Evolutionary conservation across 139 green algal species (phyloP).

Genomic region (Auxenochlorella pyrenoidosa): DNA sequence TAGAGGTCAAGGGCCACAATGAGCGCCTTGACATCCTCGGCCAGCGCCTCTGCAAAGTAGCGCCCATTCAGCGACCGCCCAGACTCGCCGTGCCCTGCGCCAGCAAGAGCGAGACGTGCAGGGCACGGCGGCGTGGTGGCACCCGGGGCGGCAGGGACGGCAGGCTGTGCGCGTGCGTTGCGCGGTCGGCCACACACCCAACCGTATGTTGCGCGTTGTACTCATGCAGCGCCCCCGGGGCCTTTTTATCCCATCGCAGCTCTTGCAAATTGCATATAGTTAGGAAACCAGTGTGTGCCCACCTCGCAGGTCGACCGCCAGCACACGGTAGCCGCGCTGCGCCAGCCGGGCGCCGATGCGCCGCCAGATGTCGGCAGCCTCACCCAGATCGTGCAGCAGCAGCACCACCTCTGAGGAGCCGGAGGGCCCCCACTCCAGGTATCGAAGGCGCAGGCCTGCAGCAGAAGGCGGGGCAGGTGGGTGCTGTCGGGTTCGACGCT

Average conservation of each 20-base stretch:
- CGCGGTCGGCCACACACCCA: no score
- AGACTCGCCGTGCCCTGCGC: constrained; percentile 37
- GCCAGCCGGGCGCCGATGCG: constrained; percentile 31
- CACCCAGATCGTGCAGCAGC: constrained; percentile 50
- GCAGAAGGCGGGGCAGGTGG: no score
- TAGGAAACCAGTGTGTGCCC: no score
- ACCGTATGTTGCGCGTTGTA: not conserved
- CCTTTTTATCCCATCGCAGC: no score
- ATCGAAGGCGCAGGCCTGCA: constrained; percentile 49
- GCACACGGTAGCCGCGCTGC: constrained; percentile 36
- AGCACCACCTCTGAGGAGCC: constrained; percentile 41
- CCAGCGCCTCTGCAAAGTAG: constrained; percentile 26
- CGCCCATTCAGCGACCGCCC: not conserved
- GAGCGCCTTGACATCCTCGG: constrained; percentile 52
- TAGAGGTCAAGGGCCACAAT: constrained; percentile 63
- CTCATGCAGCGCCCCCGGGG: no score
- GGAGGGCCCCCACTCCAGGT: constrained; percentile 36
- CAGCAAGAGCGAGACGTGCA: not conserved
- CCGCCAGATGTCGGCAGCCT: constrained; percentile 32
- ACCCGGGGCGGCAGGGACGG: not conserved
- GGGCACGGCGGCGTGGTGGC: no score
- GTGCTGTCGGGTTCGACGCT: no score
- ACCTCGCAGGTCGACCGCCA: constrained; percentile 53
- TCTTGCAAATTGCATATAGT: no score
- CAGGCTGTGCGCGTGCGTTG: not conserved